Percentiles rank a stretch among this genome's conserved stretches.
Conservation (phyloP, 23 red algal genomes). For the Gracilariopsis chorda region DNA sequence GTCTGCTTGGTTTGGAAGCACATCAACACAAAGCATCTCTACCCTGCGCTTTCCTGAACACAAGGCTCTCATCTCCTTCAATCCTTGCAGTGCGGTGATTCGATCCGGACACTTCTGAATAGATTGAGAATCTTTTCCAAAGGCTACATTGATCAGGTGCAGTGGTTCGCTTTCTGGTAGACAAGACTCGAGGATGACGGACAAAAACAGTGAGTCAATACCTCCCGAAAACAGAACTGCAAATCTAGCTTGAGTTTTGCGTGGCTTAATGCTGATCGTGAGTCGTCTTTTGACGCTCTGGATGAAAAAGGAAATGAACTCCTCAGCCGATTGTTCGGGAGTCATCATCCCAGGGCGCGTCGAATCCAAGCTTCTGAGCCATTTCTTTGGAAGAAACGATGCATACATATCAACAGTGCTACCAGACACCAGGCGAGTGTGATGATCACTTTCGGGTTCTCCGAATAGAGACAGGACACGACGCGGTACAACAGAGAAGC, state of each 20-base stretch:
- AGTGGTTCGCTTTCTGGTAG: conserved; percentile 58
- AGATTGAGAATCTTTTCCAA: conserved; percentile 9
- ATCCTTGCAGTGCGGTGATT: conserved; percentile 40
- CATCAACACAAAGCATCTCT: conserved; percentile 73
- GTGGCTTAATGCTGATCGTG: neutral
- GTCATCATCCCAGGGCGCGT: neutral
- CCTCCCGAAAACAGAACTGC: conserved; percentile 93
- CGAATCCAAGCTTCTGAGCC: neutral
- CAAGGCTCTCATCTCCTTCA: conserved; percentile 24
- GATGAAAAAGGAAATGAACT: conserved; percentile 22
- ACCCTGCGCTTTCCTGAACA: neutral
- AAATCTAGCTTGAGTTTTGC: neutral
- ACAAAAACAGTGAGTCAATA: conserved; percentile 81
- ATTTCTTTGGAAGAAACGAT: conserved; percentile 32
- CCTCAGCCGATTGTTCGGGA: neutral
- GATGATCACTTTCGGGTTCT: neutral
- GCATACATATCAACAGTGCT: conserved; percentile 37
- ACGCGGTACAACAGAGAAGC: neutral
- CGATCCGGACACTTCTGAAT: conserved; percentile 60
- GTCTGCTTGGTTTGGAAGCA: conserved; percentile 24
- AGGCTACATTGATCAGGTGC: conserved; percentile 86
- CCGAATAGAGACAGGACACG: neutral
- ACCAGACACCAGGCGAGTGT: neutral
- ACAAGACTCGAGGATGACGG: conserved; percentile 44
- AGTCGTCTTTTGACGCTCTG: conserved; percentile 25